Conservation (phyloP, 2,329 filamentous ascomycete genomes). For the Mycogone perniciosa region DNA sequence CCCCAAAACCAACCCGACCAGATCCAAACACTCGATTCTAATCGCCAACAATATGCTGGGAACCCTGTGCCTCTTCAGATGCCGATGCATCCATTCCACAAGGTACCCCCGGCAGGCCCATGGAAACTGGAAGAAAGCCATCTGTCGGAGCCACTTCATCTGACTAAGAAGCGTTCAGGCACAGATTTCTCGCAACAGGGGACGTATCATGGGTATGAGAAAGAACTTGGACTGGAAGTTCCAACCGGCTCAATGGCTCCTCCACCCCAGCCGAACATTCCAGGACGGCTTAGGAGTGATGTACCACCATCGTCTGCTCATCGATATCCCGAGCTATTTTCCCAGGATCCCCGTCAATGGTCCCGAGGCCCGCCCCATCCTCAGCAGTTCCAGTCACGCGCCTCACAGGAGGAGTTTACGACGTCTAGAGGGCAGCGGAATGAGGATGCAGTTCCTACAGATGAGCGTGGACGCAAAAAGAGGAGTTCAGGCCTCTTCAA, state of each 20-base stretch:
- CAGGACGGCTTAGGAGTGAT: slow-evolving; percentile 27
- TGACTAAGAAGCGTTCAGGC: slow-evolving; percentile 28
- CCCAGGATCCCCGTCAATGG: slow-evolving; percentile 8
- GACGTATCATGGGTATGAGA: slow-evolving; percentile 39
- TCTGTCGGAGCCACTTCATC: slow-evolving; percentile 43
- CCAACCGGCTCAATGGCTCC: slow-evolving; percentile 12
- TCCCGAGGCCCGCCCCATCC: slow-evolving; percentile 15
- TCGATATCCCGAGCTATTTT: slow-evolving; percentile 44
- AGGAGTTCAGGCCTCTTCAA: slow-evolving; percentile 45
- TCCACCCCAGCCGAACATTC: slow-evolving; percentile 14
- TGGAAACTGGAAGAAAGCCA: slow-evolving; percentile 53
- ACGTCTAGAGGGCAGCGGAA: slow-evolving; percentile 24
- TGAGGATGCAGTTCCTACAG: slow-evolving; percentile 32
- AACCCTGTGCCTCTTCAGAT: slow-evolving; percentile 11
- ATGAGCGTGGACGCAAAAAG: slow-evolving; percentile 31
- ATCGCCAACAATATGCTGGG: not conserved
- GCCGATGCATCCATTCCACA: slow-evolving; percentile 33
- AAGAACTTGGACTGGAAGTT: slow-evolving; percentile 40
- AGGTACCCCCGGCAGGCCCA: slow-evolving; percentile 36
- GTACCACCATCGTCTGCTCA: slow-evolving; percentile 46
- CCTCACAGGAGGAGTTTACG: not conserved
- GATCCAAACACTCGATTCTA: not conserved
- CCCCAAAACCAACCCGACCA: not conserved
- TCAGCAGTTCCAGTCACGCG: slow-evolving; percentile 15
- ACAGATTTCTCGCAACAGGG: slow-evolving; percentile 26